These are phyloP conservation scores for Solanum chiquidenum DNA, from an alignment of 257 asterid genomes.

Conservation along the genomic window DNA sequence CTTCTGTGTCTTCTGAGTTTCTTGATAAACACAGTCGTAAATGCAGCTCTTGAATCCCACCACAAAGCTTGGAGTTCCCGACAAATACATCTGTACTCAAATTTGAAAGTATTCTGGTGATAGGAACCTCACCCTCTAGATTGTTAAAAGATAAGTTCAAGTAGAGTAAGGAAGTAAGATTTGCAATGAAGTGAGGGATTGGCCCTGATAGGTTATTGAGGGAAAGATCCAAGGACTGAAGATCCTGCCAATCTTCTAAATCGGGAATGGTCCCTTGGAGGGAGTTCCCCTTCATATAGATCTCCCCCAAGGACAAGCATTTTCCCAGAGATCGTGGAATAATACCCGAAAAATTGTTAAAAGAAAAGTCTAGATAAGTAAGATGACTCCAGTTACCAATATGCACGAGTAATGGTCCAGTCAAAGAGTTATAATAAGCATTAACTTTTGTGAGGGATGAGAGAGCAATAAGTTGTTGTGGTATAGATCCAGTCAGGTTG, in stretches of 20 bases:
- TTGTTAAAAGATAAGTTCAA: slow-evolving; percentile 36
- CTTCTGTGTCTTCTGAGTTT: slow-evolving; percentile 2
- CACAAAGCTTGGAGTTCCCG: slow-evolving; percentile 30
- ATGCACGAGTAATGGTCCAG: slow-evolving; percentile 19
- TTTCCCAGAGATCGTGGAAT: slow-evolving; percentile 23
- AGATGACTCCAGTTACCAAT: slow-evolving; percentile 29
- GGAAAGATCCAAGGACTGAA: slow-evolving; percentile 30
- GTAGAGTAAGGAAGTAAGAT: slow-evolving; percentile 12
- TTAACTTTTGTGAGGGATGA: slow-evolving; percentile 16
- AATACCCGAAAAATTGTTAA: slow-evolving; percentile 27
- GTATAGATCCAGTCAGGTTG: slow-evolving; percentile 32
- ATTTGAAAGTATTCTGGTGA: slow-evolving; percentile 25
- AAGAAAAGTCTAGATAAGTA: slow-evolving; percentile 24
- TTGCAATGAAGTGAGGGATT: slow-evolving; percentile 21
- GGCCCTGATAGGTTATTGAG: slow-evolving; percentile 26
- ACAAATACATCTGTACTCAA: slow-evolving; percentile 4
- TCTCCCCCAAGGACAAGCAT: slow-evolving; percentile 20
- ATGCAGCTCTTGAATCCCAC: slow-evolving; percentile 22
- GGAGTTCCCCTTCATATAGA: slow-evolving; percentile 20
- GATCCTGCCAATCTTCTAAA: slow-evolving; percentile 11
- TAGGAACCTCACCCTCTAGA: slow-evolving; percentile 35
- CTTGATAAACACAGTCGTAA: slow-evolving; percentile 17
- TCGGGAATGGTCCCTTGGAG: slow-evolving; percentile 27
- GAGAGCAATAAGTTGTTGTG: slow-evolving; percentile 20
- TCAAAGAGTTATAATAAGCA: slow-evolving; percentile 25